A percentile compares a stretch with the other conserved stretches of the same genome.
Evolutionary conservation across 768 basidiomycete species (phyloP).

Genomic region (Amanita pseudoporphyria): DNA sequence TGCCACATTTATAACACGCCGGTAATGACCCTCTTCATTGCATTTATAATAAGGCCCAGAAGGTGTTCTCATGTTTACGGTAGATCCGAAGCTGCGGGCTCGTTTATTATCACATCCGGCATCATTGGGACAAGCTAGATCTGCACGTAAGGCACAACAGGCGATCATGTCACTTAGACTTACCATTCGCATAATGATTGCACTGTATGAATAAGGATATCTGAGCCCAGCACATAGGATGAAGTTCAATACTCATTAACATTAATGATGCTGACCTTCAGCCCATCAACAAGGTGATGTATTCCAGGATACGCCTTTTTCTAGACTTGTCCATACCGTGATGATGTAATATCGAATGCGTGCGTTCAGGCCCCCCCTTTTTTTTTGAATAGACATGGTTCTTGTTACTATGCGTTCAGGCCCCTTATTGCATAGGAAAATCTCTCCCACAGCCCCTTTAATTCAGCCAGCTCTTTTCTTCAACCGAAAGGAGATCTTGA

Average conservation of each 20-base stretch:
- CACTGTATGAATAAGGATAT: constrained; percentile 28
- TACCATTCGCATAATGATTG: constrained; percentile 56
- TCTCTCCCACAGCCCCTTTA: too few relatives aligned
- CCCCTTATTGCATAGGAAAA: too few relatives aligned
- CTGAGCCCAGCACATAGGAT: background rate
- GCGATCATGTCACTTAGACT: constrained; percentile 12
- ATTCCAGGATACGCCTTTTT: too few relatives aligned
- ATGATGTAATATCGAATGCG: too few relatives aligned
- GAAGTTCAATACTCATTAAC: constrained; percentile 20
- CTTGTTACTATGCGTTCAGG: too few relatives aligned
- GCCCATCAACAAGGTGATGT: constrained; percentile 3
- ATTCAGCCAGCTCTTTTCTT: too few relatives aligned
- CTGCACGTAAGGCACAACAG: background rate
- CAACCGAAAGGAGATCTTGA: too few relatives aligned
- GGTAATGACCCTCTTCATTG: constrained; percentile 33
- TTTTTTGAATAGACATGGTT: too few relatives aligned
- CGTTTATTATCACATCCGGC: constrained; percentile 26
- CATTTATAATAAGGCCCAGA: constrained; percentile 10
- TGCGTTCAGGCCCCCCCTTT: too few relatives aligned
- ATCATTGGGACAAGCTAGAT: constrained; percentile 43
- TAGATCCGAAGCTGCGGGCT: constrained; percentile 34
- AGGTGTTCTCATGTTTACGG: constrained; percentile 16
- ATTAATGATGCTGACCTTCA: background rate
- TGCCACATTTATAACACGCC: constrained; percentile 48
- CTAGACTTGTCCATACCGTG: too few relatives aligned